Conservation (phyloP, 148 eudicot genomes). For the Rhododendron griersonianum region DNA sequence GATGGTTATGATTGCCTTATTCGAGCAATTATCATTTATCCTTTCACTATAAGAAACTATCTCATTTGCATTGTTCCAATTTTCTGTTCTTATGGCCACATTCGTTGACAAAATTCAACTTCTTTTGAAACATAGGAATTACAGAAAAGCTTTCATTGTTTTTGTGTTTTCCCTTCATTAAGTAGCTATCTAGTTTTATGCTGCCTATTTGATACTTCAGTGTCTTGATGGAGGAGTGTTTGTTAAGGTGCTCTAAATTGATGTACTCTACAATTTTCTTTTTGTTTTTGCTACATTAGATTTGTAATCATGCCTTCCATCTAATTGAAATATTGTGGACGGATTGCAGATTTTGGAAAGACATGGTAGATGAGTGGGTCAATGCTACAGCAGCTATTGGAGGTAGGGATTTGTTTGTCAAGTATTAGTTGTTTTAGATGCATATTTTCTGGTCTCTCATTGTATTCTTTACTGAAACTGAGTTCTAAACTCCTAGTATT, state of each 20-base stretch:
- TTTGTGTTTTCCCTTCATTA: not conserved
- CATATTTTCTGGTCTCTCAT: not conserved
- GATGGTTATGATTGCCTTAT: not conserved
- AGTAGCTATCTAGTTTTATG: not conserved
- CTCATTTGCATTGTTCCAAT: not conserved
- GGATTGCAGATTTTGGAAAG: slow-evolving; percentile 67
- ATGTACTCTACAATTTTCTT: not conserved
- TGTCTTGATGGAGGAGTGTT: not conserved
- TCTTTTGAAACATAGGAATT: not conserved
- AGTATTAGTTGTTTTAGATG: not conserved
- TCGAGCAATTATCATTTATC: not conserved
- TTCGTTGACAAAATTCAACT: not conserved
- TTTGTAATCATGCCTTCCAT: not conserved
- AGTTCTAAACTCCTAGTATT: not conserved
- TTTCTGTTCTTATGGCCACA: not conserved
- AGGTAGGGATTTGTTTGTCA: slow-evolving; percentile 31
- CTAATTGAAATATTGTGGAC: not conserved
- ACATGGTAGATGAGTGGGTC: slow-evolving; percentile 74
- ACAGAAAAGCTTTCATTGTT: not conserved
- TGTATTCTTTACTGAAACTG: not conserved
- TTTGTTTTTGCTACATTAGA: not conserved
- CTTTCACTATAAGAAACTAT: not conserved
- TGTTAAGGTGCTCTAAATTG: not conserved
- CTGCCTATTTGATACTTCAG: not conserved
- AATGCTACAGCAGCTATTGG: slow-evolving; percentile 44